Base-by-base conservation (phyloP, 2,329 filamentous ascomycete species). In the Claviceps sp. region DNA sequence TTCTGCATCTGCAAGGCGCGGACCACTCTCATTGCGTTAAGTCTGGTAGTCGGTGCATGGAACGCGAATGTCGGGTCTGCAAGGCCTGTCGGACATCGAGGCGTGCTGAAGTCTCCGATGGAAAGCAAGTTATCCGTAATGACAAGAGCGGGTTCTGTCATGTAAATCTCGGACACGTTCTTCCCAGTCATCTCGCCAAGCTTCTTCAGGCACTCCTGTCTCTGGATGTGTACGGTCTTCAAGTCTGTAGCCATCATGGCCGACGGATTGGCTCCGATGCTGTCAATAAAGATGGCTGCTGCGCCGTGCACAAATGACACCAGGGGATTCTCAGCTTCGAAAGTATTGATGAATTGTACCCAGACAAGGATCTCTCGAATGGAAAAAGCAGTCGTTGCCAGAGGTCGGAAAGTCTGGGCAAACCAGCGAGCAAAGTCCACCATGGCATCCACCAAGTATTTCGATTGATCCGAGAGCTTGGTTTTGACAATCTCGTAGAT, bases 361-460 rank as follows among this genome's bases (percentile, higher is more conserved):
- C 93, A 98, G 6, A 87, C 85, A 22, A 98, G 77, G 6, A 95
- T 83, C 65, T 97, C 91, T 71, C 94, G 82, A 54, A 98, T 86
- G 0, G 93, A 97, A 55, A 97, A 87, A 0, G 82, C 81, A 1
- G 86, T 85, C 1, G 83, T 81, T 4, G 84, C 77, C 18, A 84
- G 81, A 1, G 87, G 84, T 16, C 85, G 84, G 64, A 94, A 96
- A 16, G 78, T 84, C 57, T 79, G 71, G 52, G 89, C 89, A 69
- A 97, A 98, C 91, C 93, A 98, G 57, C 85, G 81, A 0, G 93
- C 87, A 66, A 98, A 99, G 8, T 80, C 75, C 24, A 98, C 83
- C 64, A 99, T 87, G 5, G 79, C 71, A 38, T 72, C 71, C 0
- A 89, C 81, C 57, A 86, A 75, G 1, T 72, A 62, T 56, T 77